Base-by-base conservation (phyloP, 2,329 filamentous ascomycete genomes). In the Fusarium staphyleae region DNA sequence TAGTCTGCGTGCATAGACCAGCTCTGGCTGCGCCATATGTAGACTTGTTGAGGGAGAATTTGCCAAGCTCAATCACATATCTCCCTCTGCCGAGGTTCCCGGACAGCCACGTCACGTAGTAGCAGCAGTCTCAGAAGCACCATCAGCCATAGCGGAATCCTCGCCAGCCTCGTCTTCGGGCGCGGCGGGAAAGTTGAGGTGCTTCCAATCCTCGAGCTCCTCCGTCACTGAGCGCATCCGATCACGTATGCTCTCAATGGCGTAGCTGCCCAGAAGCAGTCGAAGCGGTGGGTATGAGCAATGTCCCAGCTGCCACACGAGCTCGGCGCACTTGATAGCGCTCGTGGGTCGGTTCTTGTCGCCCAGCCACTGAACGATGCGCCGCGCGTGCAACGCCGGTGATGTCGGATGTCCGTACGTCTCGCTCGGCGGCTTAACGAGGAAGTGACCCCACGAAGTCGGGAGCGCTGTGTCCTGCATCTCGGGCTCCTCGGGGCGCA, bases 201-300 rank as follows among this genome's bases (percentile, higher is more conserved):
- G 88, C 68, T 93, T 95, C 91, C 91, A 96, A 70, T 96, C 91
- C 75, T 96, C 91, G 62, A 96, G 84, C 77, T 99, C 95, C 74
- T 98, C 95, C 11, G 93, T 97, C 33, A 98, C 91, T 56, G 89
- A 93, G 62, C 91, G 84, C 68, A 98, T 75, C 15, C 93, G 82
- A 75, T 99, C 95, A 13, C 95, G 81, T 43, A 98, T 96, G 72
- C 93, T 97, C 73, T 99, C 93, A 30, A 98, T 93, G 1, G 95
- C 93, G 75, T 96, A 98, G 61, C 87, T 96, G 0, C 95, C 95
- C 18, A 98, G 75, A n/a, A 97, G 77, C 52, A 99, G 75, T 28
- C 95, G 79, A 60, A 98, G 72, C 0, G 95, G 95, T 42, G 95
- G 95, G 70, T 92, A 97, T n/a, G 87, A 88, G 75, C 93, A 98